phyloP scores from a whole-genome alignment of 208 protist species.

The Vickermania ingenoplastis region DNA sequence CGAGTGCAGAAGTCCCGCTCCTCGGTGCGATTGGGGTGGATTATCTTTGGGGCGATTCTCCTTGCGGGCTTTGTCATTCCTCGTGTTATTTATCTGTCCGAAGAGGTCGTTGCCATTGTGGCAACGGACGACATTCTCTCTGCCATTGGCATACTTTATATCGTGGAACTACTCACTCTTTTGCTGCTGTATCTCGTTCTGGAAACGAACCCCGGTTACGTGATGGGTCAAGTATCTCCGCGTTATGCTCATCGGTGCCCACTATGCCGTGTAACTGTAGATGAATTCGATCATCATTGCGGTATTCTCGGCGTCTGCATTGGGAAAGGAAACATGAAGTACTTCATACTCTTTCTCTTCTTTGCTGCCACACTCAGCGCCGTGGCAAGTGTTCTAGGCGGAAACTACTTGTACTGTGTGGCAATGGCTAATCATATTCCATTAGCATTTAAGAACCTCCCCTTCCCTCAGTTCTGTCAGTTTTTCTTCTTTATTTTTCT shows the following conservation, averaged over 20 bases:
- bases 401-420: not conserved
- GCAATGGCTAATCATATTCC: not conserved
- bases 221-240: constrained; percentile 7
- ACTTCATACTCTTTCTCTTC: constrained; percentile 57
- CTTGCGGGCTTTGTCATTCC: not conserved
- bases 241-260: constrained; percentile 26
- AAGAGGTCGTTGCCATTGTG: not conserved
- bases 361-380: constrained; percentile 8
- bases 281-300: constrained; percentile 83
- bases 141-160: constrained; percentile 1
- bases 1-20: not conserved
- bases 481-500: not conserved
- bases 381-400: not conserved
- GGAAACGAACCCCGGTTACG: constrained; percentile 40
- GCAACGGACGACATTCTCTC: not conserved
- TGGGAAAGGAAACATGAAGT: constrained; percentile 55
- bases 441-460: not conserved
- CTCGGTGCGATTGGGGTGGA: not conserved
- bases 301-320: constrained; percentile 56
- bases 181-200: constrained; percentile 13
- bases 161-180: not conserved
- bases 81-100: not conserved
- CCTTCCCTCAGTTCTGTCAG: not conserved
- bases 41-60: not conserved
- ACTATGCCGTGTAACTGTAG: constrained; percentile 33